Percentiles rank a stretch among this genome's conserved stretches.
Conservation (phyloP, 148 eudicot species). For the Chenopodium quinoa region DNA sequence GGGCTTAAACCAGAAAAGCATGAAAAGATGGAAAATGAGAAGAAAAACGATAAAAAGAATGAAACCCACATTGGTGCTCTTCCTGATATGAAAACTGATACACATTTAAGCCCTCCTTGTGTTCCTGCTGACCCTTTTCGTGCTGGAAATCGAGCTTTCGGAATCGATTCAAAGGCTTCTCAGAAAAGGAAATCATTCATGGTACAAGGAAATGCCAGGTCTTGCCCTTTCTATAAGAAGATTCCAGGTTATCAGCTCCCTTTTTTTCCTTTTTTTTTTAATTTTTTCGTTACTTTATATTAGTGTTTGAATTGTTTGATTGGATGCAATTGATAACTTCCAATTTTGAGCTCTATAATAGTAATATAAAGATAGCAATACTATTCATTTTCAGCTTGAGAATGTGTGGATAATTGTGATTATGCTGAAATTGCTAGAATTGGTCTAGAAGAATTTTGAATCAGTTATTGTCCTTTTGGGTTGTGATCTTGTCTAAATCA, state of each 20-base stretch:
- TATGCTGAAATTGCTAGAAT: not conserved
- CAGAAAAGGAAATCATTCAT: conserved; percentile 13
- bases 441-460: not conserved
- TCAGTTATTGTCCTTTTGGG: not conserved
- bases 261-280: not conserved
- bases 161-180: not conserved
- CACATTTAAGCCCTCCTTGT: not conserved
- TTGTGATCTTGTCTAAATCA: not conserved
- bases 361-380: not conserved
- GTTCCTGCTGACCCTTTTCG: not conserved
- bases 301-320: not conserved
- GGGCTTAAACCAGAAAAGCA: conserved; percentile 21
- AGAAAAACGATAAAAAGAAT: not conserved
- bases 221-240: conserved; percentile 70
- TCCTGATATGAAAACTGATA: conserved; percentile 7
- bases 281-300: too few relatives aligned
- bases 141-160: not conserved
- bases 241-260: conserved; percentile 41
- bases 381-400: not conserved
- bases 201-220: conserved; percentile 11
- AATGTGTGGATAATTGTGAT: not conserved
- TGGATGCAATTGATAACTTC: not conserved
- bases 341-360: not conserved
- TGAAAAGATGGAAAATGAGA: not conserved
- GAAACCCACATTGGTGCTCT: conserved; percentile 5